Evolutionary conservation across 805 yeast species (phyloP), one percentile per base, ranked within the genome.

Genomic region (Zygoascus biomembranicola): DNA sequence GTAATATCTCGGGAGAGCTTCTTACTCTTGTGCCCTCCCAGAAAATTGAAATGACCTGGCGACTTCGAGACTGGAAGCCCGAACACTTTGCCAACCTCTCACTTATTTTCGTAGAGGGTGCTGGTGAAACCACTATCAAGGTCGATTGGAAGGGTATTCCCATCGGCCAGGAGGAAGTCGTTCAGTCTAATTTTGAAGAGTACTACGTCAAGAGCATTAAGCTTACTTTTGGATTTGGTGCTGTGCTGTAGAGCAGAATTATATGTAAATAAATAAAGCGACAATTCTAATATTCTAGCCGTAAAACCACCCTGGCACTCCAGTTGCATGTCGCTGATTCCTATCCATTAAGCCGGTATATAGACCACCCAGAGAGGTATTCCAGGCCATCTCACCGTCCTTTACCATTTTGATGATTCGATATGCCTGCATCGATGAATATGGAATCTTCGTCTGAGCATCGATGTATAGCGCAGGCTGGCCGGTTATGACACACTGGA

Each of bases 171-270:
- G 98, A 94, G 94, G 95, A 63, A 71, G 85, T 62, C 20, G 96
- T 87, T 42, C 80, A 82, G 64, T 79, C 76, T 43, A 94, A 92
- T 69, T 92, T 94, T 65, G 88, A 89, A 63, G 89, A 87, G 57
- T 87, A 90, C 70, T 94, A 94, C 67, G 82, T 94, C 50, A 84
- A 85, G 70, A 80, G 96, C 6, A 92, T 94, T 65, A 94, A 90
- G 73, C 66, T 88, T 44, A 85, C 97, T 0, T 94, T 94, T 69
- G 99, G 99, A 1, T 90, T 87, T 68, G 98, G 98, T 16, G 87
- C 94, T n/a, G 95, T 89, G 13, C 73, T 89, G 61, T 88, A 72
- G 55, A 44, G 28, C 37, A n/a, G 60, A 16, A 52, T 8, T 14
- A 31, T 52, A 19, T 11, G 20, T 20, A 55, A 48, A 46, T 26